Evolutionary conservation across 2,329 filamentous ascomycete genomes (phyloP), one percentile per base, ranked within the genome.

Genomic region (Myriosclerotinia curreyana): DNA sequence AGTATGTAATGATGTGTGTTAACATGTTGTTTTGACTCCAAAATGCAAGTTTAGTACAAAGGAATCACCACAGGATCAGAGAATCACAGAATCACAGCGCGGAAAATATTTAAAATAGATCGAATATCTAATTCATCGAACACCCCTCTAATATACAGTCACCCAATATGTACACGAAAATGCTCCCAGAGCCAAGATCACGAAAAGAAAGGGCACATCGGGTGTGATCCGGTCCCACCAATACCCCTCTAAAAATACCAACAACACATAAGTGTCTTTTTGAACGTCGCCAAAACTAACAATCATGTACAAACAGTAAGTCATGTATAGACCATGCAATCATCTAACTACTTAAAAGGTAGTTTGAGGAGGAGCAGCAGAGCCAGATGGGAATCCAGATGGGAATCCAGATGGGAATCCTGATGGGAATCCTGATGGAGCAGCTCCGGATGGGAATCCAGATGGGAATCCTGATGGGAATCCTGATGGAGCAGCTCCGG

Each of bases 111-210:
- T 20, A 8, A 48, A 49, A 11, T 48, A 15, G 31, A 28, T 49
- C 44, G 7, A 49, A 25, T n/a, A 38, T 60, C 31, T 25, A 38
- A 38, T 60, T 49, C 8, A 38, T 60, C 31, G 44, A 38, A 28
- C 8, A 11, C 38, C 44, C 15, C 44, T 60, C 44, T 38, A 25
- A 25, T 38, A 22, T 25, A 60, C n/a, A 60, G n/a, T n/a, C 44
- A 50, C 20, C 42, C 56, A 60, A 50, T 36, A 60, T 60, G 28
- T 50, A 50, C 31, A 60, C 15, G 8, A 38, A 59, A 60, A 60
- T 36, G 56, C 44, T 60, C 5, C 22, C 56, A 50, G 46, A 60
- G 44, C 56, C 31, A 25, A 36, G 11, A 60, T 44, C 44, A 60
- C 56, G 56, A 60, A 60, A 38, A 60, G 44, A 60, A 60, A 6